Evolutionary conservation across 1,284 basidiomycete species (phyloP), one percentile per base, ranked within the genome.

Genomic region (Cystobasidiaceae sp.): DNA sequence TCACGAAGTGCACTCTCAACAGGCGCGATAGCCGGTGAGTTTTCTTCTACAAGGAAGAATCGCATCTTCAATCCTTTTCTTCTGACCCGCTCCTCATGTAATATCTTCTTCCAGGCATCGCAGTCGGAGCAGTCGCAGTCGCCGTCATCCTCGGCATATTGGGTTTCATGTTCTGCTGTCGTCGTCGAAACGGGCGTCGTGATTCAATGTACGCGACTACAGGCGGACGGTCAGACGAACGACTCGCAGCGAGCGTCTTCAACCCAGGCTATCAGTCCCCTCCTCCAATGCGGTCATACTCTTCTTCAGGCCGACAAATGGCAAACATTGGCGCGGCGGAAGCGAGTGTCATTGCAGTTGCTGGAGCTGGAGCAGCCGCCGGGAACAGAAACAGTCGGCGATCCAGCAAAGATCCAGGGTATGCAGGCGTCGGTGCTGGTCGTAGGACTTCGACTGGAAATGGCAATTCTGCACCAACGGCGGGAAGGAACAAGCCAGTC

Each of bases 11-110:
- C 33, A 1, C 32, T 62, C 7, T 52, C 48, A 4, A 41, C 60
- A 28, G 49, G 49, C 13, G 60, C 60, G 43, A 62, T 62, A 43
- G 60, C 60, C 30, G 60, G 60, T 62, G 50, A 52, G 60, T 39
- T n/a, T n/a, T n/a, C n/a, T n/a, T n/a, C n/a, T 27, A 7, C 23
- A 23, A 15, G 8, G 11, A 8, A 13, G 11, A 23, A 48, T 15
- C 21, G 8, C 8, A 25, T 19, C 21, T 19, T 23, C 33, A 32
- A 59, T n/a, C 32, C 28, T 30, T 34, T 33, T 8, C 19, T 39
- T 41, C 46, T 6, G 23, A 37, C 32, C 23, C 27, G 27, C 27
- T 25, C 23, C 37, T 30, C 28, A 15, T 11, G 11, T 32, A 15
- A 0, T n/a, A 4, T 15, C 46, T 21, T 44, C 33, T 27, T 32